phyloP scores from a whole-genome alignment of 768 basidiomycete genomes.

The Pleurotus salmoneostramineus region DNA sequence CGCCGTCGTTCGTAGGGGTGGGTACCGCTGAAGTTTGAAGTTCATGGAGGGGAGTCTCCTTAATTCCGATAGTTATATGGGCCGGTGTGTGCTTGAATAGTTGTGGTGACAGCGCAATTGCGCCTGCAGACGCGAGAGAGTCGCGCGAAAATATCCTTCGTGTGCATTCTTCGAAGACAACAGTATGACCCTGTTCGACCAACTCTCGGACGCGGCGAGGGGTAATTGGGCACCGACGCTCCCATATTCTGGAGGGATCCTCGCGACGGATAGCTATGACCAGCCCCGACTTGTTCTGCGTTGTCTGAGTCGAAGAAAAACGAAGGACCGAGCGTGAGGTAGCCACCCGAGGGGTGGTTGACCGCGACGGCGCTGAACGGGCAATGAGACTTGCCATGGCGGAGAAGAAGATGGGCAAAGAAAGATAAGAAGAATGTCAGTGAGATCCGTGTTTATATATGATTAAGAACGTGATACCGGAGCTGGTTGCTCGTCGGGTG shows the following conservation, averaged over 20 bases:
- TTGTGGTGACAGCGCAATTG: conserved; percentile 54
- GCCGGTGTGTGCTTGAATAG: conserved; percentile 32
- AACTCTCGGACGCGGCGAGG: conserved; percentile 69
- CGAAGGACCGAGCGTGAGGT: no score
- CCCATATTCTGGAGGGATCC: conserved; percentile 81
- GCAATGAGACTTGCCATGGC: no score
- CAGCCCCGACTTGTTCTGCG: conserved; percentile 5
- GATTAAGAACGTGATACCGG: no score
- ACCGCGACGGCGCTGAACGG: no score
- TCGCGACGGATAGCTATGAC: conserved; percentile 52
- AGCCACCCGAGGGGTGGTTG: no score
- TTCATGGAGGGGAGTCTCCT: conserved; percentile 73
- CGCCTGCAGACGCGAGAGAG: conserved; percentile 60
- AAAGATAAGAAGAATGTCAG: no score
- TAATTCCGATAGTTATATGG: conserved; percentile 84
- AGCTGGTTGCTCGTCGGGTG: no score
- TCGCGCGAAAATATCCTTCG: conserved; percentile 67
- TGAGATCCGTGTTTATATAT: no score
- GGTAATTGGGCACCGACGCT: conserved; percentile 79
- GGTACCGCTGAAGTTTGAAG: conserved; percentile 44
- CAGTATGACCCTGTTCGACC: conserved; percentile 47
- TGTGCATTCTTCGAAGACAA: conserved; percentile 75
- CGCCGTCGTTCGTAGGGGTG: conserved; percentile 1
- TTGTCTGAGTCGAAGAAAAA: no score
- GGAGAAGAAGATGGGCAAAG: no score